These are phyloP conservation scores for Capsicum rhomboideum DNA, from an alignment of 257 asterid species.

Conservation along the genomic window DNA sequence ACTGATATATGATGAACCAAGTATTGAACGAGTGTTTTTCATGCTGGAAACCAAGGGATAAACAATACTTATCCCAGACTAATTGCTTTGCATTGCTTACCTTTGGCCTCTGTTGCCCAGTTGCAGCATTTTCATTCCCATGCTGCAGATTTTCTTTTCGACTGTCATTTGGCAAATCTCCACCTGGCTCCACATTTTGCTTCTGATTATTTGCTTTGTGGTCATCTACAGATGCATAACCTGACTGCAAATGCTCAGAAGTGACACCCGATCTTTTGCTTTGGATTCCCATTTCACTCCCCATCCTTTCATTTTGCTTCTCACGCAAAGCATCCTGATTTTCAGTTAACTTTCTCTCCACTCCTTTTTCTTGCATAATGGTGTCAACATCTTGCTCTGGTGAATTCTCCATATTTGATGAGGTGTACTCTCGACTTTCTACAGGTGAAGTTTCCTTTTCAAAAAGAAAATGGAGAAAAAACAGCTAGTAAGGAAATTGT, in stretches of 20 bases:
- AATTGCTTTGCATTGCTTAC: slow-evolving; percentile 17
- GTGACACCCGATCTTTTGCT: slow-evolving; percentile 35
- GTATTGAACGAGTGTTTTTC: background rate
- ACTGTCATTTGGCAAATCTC: slow-evolving; percentile 28
- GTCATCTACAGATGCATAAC: slow-evolving; percentile 44
- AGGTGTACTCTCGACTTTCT: slow-evolving; percentile 68
- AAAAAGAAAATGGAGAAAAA: slow-evolving; percentile 15
- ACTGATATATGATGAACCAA: background rate
- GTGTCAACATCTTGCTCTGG: slow-evolving; percentile 33
- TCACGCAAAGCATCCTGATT: slow-evolving; percentile 1
- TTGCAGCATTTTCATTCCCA: slow-evolving; percentile 30
- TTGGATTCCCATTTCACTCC: slow-evolving; percentile 23
- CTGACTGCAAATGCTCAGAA: slow-evolving; percentile 43
- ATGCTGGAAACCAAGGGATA: background rate
- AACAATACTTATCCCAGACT: background rate
- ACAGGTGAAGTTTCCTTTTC: slow-evolving; percentile 46
- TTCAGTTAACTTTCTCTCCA: slow-evolving; percentile 43
- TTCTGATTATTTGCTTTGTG: slow-evolving; percentile 26
- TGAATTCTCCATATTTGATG: slow-evolving; percentile 61
- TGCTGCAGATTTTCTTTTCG: slow-evolving; percentile 38
- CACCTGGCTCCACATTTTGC: slow-evolving; percentile 31
- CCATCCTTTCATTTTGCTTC: slow-evolving; percentile 19
- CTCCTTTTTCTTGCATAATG: slow-evolving; percentile 46
- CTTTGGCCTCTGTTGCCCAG: slow-evolving; percentile 63
- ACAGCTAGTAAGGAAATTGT: slow-evolving; percentile 2